Conservation (phyloP, 2,329 filamentous ascomycete genomes). For the Calonectria honghensis region DNA sequence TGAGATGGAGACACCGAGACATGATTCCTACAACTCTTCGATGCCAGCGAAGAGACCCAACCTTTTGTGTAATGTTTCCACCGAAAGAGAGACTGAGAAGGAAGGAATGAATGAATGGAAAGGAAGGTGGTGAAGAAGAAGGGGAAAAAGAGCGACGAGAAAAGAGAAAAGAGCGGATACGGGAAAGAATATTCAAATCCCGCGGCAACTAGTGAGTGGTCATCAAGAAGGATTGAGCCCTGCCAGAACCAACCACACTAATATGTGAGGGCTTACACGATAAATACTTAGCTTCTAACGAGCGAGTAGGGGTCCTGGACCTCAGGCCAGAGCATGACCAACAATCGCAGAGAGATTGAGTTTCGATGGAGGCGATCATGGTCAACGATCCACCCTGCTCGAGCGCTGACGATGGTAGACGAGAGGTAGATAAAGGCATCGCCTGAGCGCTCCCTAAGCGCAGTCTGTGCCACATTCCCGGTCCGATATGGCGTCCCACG, state of each 20-base stretch:
- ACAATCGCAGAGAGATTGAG: neutral
- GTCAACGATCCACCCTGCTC: neutral
- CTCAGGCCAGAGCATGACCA: constrained; percentile 8
- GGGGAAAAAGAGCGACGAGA: neutral
- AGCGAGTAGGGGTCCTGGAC: neutral
- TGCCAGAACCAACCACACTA: neutral
- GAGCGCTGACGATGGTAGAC: constrained; percentile 24
- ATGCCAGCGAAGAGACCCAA: constrained; percentile 25
- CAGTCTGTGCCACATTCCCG: constrained; percentile 10
- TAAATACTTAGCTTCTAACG: constrained; percentile 19
- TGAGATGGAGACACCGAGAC: constrained; percentile 28
- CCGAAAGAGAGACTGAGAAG: neutral
- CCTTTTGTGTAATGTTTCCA: neutral
- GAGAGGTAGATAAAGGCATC: constrained; percentile 18
- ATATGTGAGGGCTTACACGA: constrained; percentile 9
- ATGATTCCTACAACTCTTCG: constrained; percentile 23
- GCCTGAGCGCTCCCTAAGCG: constrained; percentile 27
- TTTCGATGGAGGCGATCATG: constrained; percentile 13
- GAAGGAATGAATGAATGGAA: neutral
- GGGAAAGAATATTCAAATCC: neutral
- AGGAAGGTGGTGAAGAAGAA: neutral
- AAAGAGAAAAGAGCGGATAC: neutral
- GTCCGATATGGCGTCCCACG: neutral
- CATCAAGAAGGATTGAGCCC: neutral
- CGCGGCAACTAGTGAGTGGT: neutral